phyloP scores from a whole-genome alignment of 2,329 filamentous ascomycete genomes.

The Simplicillium aogashimaense region DNA sequence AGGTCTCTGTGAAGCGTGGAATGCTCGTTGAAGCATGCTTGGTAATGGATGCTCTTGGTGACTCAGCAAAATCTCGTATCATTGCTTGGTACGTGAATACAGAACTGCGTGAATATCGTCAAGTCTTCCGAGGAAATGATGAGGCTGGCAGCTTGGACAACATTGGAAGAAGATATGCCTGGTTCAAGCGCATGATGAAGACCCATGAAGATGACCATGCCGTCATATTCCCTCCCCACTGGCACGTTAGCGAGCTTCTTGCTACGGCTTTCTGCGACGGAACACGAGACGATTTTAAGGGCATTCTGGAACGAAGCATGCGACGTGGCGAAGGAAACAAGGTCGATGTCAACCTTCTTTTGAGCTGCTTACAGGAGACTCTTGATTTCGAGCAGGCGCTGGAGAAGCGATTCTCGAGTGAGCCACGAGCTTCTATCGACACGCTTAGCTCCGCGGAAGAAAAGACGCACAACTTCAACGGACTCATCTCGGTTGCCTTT shows the following conservation, averaged over 20 bases:
- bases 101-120: conserved; percentile 86
- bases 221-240: conserved; percentile 73
- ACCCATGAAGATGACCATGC: conserved; percentile 91
- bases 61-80: conserved; percentile 70
- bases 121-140: conserved; percentile 92
- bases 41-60: conserved; percentile 91
- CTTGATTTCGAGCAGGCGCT: conserved; percentile 92
- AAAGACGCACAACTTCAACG: conserved; percentile 67
- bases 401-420: conserved; percentile 70
- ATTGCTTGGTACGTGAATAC: conserved; percentile 98
- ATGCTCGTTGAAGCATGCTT: conserved; percentile 79
- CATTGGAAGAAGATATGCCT: conserved; percentile 86
- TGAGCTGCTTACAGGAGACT: conserved; percentile 88
- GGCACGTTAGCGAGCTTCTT: conserved; percentile 84
- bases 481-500: conserved; percentile 91
- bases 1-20: conserved; percentile 59
- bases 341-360: conserved; percentile 79
- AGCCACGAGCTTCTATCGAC: conserved; percentile 74
- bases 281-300: conserved; percentile 90
- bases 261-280: conserved; percentile 92
- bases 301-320: conserved; percentile 81
- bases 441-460: conserved; percentile 75
- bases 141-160: conserved; percentile 96
- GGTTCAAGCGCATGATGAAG: conserved; percentile 94
- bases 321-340: conserved; percentile 66